Evolutionary conservation across 176 grass and related monocot genomes (phyloP), one percentile per base, ranked within the genome.

Genomic region (Triticum urartu): DNA sequence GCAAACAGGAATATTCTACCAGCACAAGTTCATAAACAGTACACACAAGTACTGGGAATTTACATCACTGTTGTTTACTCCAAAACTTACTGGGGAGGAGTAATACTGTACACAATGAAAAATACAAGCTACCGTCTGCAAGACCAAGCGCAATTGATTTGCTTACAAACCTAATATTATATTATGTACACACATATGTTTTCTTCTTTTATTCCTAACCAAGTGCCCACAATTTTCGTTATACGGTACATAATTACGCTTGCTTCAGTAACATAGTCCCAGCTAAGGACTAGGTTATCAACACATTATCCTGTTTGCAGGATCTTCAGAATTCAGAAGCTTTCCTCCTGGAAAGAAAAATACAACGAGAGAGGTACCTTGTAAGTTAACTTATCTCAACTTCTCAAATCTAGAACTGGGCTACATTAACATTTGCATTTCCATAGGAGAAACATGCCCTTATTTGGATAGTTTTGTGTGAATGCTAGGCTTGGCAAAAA

Each of bases 201-300:
- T 40, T 43, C 58, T 38, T 77, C 11, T 24, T 62, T 88, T 91
- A 88, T 88, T 91, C 75, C 39, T 80, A 62, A 69, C 12, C 38
- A 42, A 88, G 63, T 24, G 48, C 47, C 42, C 50, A 77, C 42
- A 77, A 77, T 63, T 62, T 69, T 88, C 30, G 63, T 81, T 54
- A 38, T 13, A 76, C 3, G 58, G 35, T 35, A 24, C 9, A 7
- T 75, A 68, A 75, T 61, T 42, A 64, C 64, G 52, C 20, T 71
- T 77, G 76, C 85, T 91, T 88, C 4, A 81, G 32, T 75, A 81
- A 5, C 63, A 59, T 81, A 58, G 52, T 32, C 64, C 68, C 56
- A 38, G 67, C 13, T 77, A 35, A 69, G 26, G 71, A 62, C 74
- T 38, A 81, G 50, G 71, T 82, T 87, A 80, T 88, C 18, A 63